These are phyloP conservation scores for Russula brevipes DNA, from an alignment of 768 basidiomycete species.

Conservation along the genomic window DNA sequence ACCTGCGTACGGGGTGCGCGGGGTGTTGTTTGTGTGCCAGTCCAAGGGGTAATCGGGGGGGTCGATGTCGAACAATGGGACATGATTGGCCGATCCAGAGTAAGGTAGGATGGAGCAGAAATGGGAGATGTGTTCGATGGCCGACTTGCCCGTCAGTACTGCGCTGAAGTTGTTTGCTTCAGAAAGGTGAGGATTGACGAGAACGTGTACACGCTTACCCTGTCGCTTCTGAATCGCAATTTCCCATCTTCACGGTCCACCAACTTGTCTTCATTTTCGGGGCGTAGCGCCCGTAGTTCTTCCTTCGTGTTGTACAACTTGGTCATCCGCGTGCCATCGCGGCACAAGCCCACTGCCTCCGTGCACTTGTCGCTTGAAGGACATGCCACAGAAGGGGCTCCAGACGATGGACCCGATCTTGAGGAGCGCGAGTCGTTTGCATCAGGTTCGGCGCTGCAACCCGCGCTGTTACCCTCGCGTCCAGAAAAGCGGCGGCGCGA, in stretches of 20 bases:
- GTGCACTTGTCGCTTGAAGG: too few relatives aligned
- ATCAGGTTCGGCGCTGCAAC: too few relatives aligned
- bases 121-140: slow-evolving; percentile 63
- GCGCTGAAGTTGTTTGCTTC: slow-evolving; percentile 43
- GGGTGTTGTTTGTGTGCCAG: too few relatives aligned
- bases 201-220: slow-evolving; percentile 42
- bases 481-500: too few relatives aligned
- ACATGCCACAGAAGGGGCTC: too few relatives aligned
- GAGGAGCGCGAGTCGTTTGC: too few relatives aligned
- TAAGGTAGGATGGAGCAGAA: slow-evolving; percentile 68
- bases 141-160: slow-evolving; percentile 60
- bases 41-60: slow-evolving; percentile 36
- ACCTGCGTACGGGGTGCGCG: too few relatives aligned
- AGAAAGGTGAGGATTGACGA: background rate
- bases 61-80: slow-evolving; percentile 60
- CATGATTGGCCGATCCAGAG: slow-evolving; percentile 43
- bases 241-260: slow-evolving; percentile 33
- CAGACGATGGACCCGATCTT: too few relatives aligned
- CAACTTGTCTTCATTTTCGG: slow-evolving; percentile 30
- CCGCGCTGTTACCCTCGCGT: too few relatives aligned
- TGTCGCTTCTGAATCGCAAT: slow-evolving; percentile 49
- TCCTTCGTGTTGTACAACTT: slow-evolving; percentile 49
- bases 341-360: too few relatives aligned
- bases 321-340: slow-evolving; percentile 42
- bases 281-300: slow-evolving; percentile 13